Evolutionary conservation across 2,329 filamentous ascomycete species (phyloP).

Genomic region (Monilinia fructigena): DNA sequence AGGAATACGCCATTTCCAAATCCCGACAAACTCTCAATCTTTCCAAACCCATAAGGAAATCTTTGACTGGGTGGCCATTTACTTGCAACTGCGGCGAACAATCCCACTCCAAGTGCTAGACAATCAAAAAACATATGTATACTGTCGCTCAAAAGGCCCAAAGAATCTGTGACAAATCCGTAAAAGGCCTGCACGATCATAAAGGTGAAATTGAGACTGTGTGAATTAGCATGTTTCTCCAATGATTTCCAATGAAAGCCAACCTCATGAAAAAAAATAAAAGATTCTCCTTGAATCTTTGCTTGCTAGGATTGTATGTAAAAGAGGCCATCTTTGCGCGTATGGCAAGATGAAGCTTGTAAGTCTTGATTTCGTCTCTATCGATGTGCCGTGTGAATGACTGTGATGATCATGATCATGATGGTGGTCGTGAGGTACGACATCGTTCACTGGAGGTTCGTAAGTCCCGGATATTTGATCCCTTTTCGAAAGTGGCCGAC

Average conservation of each 20-base stretch:
- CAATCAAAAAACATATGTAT: constrained; percentile 99
- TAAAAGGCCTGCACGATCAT: constrained; percentile 96
- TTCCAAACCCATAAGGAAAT: constrained; percentile 94
- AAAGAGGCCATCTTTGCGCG: constrained; percentile 69
- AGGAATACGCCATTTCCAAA: constrained; percentile 96
- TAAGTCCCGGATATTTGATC: constrained; percentile 25
- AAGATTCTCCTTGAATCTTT: constrained; percentile 93
- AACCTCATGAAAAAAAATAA: constrained; percentile 96
- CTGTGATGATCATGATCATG: constrained; percentile 31
- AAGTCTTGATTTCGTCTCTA: constrained; percentile 59
- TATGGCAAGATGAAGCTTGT: constrained; percentile 71
- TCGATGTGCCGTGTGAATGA: constrained; percentile 33
- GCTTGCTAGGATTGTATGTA: constrained; percentile 84
- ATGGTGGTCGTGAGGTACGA: constrained; percentile 29
- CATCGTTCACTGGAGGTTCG: constrained; percentile 31
- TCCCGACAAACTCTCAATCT: constrained; percentile 92
- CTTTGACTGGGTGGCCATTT: constrained; percentile 90
- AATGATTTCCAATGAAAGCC: constrained; percentile 36
- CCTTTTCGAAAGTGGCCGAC: constrained; percentile 28
- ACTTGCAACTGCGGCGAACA: constrained; percentile 89
- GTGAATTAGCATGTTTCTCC: constrained; percentile 25
- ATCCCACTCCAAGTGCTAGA: constrained; percentile 82
- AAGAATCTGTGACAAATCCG: constrained; percentile 86
- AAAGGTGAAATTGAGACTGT: constrained; percentile 85
- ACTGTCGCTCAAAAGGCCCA: constrained; percentile 94